Conservation (phyloP, 257 asterid genomes). For the Nicotiana sylvestris region DNA sequence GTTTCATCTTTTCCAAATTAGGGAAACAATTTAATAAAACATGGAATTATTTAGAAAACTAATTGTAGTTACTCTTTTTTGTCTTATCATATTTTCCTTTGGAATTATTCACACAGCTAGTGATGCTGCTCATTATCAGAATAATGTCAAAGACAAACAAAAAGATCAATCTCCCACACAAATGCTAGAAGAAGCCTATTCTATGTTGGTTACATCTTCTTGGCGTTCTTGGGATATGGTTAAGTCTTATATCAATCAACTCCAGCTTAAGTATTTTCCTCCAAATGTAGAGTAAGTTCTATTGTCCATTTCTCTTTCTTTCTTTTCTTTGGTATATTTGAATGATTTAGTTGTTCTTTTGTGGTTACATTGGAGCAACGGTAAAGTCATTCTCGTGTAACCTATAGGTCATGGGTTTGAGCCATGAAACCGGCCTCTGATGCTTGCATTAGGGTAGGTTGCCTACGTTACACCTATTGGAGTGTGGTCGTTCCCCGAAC, state of each 20-base stretch:
- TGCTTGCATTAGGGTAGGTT: no score
- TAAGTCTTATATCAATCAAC: constrained; percentile 15
- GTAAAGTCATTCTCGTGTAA: no score
- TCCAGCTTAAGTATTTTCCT: constrained; percentile 12
- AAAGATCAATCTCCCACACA: constrained; percentile 4
- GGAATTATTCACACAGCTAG: neutral
- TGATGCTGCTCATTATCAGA: neutral
- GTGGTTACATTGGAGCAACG: neutral
- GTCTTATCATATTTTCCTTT: neutral
- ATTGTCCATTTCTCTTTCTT: neutral
- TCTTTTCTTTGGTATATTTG: neutral
- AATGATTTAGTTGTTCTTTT: neutral
- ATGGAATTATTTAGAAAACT: neutral
- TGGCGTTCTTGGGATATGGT: constrained; percentile 10
- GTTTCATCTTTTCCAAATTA: neutral
- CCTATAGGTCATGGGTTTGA: no score
- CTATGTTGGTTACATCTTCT: constrained; percentile 8
- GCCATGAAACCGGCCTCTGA: no score
- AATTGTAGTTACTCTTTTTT: neutral
- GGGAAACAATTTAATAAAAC: neutral
- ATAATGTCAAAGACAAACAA: neutral
- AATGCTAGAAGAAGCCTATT: constrained; percentile 10
- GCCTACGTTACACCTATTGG: no score
- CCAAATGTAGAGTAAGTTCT: constrained; percentile 31
- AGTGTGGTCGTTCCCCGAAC: no score